A percentile compares a stretch with the other conserved stretches of the same genome.
These are phyloP conservation scores for Acidomyces sp. DNA, from an alignment of 495 filamentous ascomycete species.

Conservation along the genomic window DNA sequence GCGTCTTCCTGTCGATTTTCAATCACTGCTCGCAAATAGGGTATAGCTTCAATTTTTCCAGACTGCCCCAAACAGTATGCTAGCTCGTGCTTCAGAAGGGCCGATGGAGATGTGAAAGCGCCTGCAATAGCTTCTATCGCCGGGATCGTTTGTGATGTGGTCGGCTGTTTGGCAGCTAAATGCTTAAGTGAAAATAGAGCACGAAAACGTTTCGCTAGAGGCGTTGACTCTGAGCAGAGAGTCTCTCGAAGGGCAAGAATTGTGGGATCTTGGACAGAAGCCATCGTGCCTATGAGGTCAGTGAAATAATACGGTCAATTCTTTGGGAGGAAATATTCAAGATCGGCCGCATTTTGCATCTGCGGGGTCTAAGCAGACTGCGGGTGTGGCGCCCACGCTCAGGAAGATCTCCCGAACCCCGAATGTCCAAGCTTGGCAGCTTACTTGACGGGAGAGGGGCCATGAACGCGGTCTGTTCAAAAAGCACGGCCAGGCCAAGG, in stretches of 20 bases:
- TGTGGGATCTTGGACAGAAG: too few species aligned
- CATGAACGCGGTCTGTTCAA: too few species aligned
- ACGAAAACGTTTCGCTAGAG: constrained; percentile 83
- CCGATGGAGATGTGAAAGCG: constrained; percentile 70
- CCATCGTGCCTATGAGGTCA: too few species aligned
- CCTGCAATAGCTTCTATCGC: constrained; percentile 91
- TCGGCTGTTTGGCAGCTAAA: constrained; percentile 56
- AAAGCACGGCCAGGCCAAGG: too few species aligned
- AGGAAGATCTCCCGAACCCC: too few species aligned
- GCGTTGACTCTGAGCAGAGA: constrained; percentile 61
- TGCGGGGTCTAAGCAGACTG: too few species aligned
- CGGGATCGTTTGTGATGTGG: constrained; percentile 41
- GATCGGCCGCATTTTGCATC: too few species aligned
- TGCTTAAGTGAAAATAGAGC: constrained; percentile 97
- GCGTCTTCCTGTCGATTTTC: constrained; percentile 66
- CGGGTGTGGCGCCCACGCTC: too few species aligned
- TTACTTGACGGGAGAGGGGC: too few species aligned
- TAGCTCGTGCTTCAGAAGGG: constrained; percentile 83
- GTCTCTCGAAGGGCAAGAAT: constrained; percentile 57
- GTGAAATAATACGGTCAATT: too few species aligned
- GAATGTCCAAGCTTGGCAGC: too few species aligned
- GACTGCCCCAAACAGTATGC: constrained; percentile 96
- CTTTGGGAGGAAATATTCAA: too few species aligned
- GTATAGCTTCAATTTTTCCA: constrained; percentile 55
- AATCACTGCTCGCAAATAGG: constrained; percentile 63